Base-by-base conservation (phyloP, 805 yeast species). In the Wickerhamomyces canadensis region DNA sequence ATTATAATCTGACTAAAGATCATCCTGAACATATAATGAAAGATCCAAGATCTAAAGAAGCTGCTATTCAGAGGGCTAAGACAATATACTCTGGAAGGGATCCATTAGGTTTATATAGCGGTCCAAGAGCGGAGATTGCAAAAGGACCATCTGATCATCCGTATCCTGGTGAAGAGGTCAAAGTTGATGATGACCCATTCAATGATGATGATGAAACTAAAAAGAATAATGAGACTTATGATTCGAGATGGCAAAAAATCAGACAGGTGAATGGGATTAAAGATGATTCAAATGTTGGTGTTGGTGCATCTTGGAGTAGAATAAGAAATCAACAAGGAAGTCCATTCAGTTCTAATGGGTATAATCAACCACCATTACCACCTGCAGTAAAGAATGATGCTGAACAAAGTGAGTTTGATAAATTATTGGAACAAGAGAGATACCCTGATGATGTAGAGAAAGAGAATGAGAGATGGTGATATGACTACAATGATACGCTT, bases 1-100 rank as follows among this genome's bases (percentile, higher is more conserved):
- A 81, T 54, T 80, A 72, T 53, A 60, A 65, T 33, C 56, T 65
- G 41, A 70, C 84, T 0, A 61, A 67, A 27, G 64, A 64, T 14
- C 72, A 80, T 46, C 77, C 80, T 0, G 66, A 64, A 16, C 65
- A 65, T 34, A 62, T 72, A 27, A 57, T 80, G 45, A 72, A 71
- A 37, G 81, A 80, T 49, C 88, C 88, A 6, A 60, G 68, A 48
- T 49, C 51, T 0, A 47, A 58, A 44, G 54, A 65, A 24, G 55
- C 61, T 11, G 61, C 52, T 4, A 46, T 45, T 9, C 44, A 43
- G 24, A 44, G 54, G 33, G 39, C 42, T 29, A 52, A 52, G 35
- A 40, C 43, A 2, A 45, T 61, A n/a, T 48, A 61, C 30, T 52
- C 62, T 22, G 62, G 62, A 22, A 62, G 64, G 35, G 68, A 64